Evolutionary conservation across 371 early-diverging fungal species (phyloP).

Genomic region (Mortierella sp.): DNA sequence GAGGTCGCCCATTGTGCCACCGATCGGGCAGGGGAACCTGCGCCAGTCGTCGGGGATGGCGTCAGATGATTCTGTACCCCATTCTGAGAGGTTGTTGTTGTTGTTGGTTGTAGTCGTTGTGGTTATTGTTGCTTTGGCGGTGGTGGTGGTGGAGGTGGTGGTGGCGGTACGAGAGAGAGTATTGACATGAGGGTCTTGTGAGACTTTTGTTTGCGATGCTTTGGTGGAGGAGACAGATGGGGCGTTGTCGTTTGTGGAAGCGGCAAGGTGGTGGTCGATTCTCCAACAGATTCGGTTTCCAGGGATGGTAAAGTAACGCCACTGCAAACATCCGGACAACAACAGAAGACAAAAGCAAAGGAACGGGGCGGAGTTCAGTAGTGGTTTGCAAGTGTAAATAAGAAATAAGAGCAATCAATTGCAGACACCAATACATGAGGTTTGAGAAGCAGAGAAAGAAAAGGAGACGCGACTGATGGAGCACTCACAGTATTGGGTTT

Average conservation of each 20-base stretch:
- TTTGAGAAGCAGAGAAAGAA: not conserved
- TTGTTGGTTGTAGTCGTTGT: not conserved
- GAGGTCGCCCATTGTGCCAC: slow-evolving; percentile 18
- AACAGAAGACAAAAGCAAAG: too few species aligned
- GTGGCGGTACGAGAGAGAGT: not conserved
- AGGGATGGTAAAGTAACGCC: slow-evolving; percentile 13
- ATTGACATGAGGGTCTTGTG: not conserved
- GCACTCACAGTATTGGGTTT: slow-evolving; percentile 12
- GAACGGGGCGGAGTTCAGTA: not conserved
- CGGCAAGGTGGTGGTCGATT: slow-evolving; percentile 11
- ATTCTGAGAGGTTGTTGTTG: slow-evolving; percentile 1
- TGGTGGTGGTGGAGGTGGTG: not conserved
- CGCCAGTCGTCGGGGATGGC: slow-evolving; percentile 17
- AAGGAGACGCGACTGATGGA: not conserved
- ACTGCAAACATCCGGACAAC: not conserved
- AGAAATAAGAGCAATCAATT: not conserved
- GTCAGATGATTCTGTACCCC: slow-evolving; percentile 17
- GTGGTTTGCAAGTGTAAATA: not conserved
- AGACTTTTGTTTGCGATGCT: not conserved
- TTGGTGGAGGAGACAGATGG: not conserved
- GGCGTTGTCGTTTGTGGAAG: not conserved
- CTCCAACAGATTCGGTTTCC: slow-evolving; percentile 23
- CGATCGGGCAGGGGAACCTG: slow-evolving; percentile 13
- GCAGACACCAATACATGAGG: not conserved
- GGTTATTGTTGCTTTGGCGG: not conserved